phyloP scores from a whole-genome alignment of 805 yeast genomes.

The Metschnikowia peoriensis region DNA sequence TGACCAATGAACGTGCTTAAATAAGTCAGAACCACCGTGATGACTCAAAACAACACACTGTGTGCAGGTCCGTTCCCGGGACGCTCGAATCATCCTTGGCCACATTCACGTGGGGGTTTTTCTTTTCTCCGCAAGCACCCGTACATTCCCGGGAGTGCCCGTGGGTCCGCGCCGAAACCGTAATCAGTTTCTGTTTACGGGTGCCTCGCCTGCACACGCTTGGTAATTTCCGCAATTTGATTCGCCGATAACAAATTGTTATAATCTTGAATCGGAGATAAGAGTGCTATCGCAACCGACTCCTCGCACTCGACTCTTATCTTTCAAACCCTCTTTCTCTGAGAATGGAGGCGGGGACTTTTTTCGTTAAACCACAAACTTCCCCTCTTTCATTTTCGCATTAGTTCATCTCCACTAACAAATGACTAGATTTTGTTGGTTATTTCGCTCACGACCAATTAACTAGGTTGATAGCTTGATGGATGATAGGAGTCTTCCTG shows the following conservation, averaged over 20 bases:
- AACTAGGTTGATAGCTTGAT: no score
- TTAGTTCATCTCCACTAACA: no score
- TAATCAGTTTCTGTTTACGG: not conserved
- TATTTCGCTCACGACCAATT: no score
- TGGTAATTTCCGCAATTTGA: not conserved
- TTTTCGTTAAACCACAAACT: no score
- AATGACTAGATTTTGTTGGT: no score
- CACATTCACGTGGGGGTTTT: not conserved
- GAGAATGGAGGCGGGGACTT: no score
- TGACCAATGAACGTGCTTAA: slow-evolving; percentile 2
- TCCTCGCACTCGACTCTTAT: not conserved
- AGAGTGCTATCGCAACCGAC: not conserved
- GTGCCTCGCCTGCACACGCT: not conserved
- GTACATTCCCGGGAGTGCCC: slow-evolving; percentile 2
- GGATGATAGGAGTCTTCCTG: no score
- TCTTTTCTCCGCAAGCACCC: slow-evolving; percentile 1
- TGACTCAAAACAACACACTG: not conserved
- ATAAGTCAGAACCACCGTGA: slow-evolving; percentile 3
- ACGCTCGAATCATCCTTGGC: not conserved
- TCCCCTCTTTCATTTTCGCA: no score
- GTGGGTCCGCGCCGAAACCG: not conserved
- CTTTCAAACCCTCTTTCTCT: not conserved
- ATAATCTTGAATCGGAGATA: not conserved
- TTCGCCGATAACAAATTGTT: slow-evolving; percentile 4
- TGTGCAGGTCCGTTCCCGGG: not conserved